Conservation (phyloP, 495 filamentous ascomycete species). For the Penicillium coffeae region DNA sequence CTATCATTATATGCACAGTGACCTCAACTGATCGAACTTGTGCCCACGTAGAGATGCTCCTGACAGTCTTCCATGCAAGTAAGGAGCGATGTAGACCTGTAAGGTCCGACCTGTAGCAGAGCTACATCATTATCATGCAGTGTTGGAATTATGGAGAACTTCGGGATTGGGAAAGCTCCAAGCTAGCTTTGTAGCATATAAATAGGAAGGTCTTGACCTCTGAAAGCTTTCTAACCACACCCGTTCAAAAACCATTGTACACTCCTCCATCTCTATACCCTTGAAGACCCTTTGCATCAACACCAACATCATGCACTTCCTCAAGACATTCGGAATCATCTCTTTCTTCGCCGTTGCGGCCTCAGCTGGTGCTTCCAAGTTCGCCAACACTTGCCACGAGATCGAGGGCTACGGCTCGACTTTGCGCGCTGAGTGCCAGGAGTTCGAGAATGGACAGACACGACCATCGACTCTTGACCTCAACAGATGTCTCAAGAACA, state of each 20-base stretch:
- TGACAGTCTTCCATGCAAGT: not conserved
- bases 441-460: conserved; percentile 9
- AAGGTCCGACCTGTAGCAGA: not conserved
- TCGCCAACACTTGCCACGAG: conserved; percentile 16
- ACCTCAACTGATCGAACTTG: conserved; percentile 2
- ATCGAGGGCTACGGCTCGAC: conserved; percentile 11
- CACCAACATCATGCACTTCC: conserved; percentile 18
- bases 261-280: not conserved
- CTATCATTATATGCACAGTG: conserved; percentile 3
- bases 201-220: not conserved
- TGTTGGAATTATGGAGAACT: no score
- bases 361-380: conserved; percentile 17
- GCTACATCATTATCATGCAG: not conserved
- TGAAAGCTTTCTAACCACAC: not conserved
- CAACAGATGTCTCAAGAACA: conserved; percentile 20
- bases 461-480: conserved; percentile 9
- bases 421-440: conserved; percentile 14
- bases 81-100: conserved; percentile 4
- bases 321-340: conserved; percentile 15
- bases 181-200: no score
- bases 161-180: no score
- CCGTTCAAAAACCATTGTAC: not conserved
- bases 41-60: not conserved
- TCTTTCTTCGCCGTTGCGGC: conserved; percentile 12
- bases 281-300: no score